phyloP scores from a whole-genome alignment of 192 early-diverging fungal species.

The Linnemannia schmuckeri region DNA sequence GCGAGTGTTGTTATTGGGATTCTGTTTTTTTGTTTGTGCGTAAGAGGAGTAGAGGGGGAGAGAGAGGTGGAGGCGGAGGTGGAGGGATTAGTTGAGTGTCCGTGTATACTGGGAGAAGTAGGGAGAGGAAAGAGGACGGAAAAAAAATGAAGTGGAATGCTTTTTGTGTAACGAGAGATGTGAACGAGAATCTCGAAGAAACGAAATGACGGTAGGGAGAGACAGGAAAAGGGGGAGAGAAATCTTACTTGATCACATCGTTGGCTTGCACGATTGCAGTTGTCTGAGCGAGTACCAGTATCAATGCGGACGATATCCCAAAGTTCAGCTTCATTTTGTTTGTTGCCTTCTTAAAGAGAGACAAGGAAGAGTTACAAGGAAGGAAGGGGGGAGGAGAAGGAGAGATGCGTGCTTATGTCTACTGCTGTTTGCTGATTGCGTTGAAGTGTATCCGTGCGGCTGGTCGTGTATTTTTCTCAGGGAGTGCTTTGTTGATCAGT shows the following conservation, averaged over 20 bases:
- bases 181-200: not conserved
- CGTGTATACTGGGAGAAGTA: no score
- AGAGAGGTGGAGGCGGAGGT: not conserved
- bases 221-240: not conserved
- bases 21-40: not conserved
- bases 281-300: not conserved
- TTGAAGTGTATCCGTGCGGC: not conserved
- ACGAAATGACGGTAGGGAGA: not conserved
- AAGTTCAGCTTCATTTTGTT: not conserved
- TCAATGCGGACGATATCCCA: not conserved
- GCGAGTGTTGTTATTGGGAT: slow-evolving; percentile 8
- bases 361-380: not conserved
- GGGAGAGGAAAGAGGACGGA: not conserved
- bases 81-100: not conserved
- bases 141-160: not conserved
- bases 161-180: not conserved
- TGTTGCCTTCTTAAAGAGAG: not conserved
- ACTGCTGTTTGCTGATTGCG: not conserved
- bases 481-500: no score
- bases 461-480: not conserved
- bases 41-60: not conserved
- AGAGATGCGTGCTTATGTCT: not conserved
- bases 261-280: not conserved
- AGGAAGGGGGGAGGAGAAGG: not conserved
- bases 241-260: slow-evolving; percentile 2